Conservation (phyloP, 352 stramenopile species). For the Elongisporangium undulatum region DNA sequence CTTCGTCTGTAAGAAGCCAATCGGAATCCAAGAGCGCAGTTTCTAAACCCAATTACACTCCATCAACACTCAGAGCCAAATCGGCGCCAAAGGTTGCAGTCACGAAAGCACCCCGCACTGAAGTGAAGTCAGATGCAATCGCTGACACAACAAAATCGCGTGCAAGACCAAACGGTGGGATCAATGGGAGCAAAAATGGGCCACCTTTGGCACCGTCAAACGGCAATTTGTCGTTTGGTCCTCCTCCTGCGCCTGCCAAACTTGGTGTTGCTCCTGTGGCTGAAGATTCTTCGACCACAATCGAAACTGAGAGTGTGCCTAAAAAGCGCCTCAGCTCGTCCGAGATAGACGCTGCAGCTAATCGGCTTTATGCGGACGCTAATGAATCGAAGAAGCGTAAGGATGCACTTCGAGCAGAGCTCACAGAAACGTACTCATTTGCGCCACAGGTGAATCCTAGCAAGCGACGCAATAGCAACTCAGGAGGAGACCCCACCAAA, state of each 20-base stretch:
- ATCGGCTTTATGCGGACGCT: conserved; percentile 57
- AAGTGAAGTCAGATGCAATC: background rate
- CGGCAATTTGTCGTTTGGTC: background rate
- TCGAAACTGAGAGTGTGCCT: conserved; percentile 5
- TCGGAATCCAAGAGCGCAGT: background rate
- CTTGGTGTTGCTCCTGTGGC: background rate
- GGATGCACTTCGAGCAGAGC: conserved; percentile 40
- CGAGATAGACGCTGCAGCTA: conserved; percentile 46
- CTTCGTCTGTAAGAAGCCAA: background rate
- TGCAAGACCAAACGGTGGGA: background rate
- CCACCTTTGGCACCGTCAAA: background rate
- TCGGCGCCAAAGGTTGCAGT: background rate
- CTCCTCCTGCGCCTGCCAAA: background rate
- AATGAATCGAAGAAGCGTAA: conserved; percentile 54
- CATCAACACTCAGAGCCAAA: background rate
- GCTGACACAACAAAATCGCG: background rate
- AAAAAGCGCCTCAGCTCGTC: conserved; percentile 49
- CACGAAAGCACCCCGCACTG: background rate
- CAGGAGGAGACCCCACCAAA: conserved; percentile 15
- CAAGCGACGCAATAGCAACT: conserved; percentile 30
- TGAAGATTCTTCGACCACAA: conserved; percentile 5
- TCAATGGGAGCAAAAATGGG: background rate
- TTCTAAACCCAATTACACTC: background rate
- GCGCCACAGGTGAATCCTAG: conserved; percentile 48
- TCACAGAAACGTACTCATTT: conserved; percentile 56